Percentiles rank a stretch among this genome's conserved stretches.
These are phyloP conservation scores for Stagonosporopsis cucurbitacearum DNA, from an alignment of 2,329 filamentous ascomycete genomes.

Conservation along the genomic window DNA sequence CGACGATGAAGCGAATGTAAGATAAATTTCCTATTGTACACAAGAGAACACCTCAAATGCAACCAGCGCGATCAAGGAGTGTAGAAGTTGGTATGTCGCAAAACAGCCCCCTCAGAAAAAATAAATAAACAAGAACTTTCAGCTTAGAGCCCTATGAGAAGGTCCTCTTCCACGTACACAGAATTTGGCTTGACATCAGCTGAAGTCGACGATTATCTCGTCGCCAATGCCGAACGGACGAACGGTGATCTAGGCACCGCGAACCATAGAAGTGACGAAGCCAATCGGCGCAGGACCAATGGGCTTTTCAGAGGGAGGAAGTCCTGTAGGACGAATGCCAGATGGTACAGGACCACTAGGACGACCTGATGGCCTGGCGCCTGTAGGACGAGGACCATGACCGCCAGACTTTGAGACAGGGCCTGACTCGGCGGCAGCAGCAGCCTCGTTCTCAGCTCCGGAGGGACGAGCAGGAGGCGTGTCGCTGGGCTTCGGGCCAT, in stretches of 20 bases:
- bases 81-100: slow-evolving; percentile 1
- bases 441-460: neutral
- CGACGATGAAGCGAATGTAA: neutral
- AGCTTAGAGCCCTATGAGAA: neutral
- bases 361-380: neutral
- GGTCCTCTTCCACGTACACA: neutral
- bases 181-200: neutral
- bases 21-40: neutral
- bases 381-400: neutral
- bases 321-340: slow-evolving; percentile 1
- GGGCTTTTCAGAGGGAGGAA: slow-evolving; percentile 4
- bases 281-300: neutral
- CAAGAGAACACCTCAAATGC: neutral
- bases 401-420: neutral
- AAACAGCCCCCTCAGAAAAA: neutral
- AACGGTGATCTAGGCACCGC: slow-evolving; percentile 6
- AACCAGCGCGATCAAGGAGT: slow-evolving; percentile 16
- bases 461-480: slow-evolving; percentile 1
- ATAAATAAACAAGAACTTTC: slow-evolving; percentile 6
- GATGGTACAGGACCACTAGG: neutral
- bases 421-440: neutral
- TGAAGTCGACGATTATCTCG: slow-evolving; percentile 1
- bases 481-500: neutral
- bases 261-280: slow-evolving; percentile 11
- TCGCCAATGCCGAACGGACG: neutral